Base-by-base conservation (phyloP, 2,329 filamentous ascomycete genomes). In the Colletotrichum eremochloae region DNA sequence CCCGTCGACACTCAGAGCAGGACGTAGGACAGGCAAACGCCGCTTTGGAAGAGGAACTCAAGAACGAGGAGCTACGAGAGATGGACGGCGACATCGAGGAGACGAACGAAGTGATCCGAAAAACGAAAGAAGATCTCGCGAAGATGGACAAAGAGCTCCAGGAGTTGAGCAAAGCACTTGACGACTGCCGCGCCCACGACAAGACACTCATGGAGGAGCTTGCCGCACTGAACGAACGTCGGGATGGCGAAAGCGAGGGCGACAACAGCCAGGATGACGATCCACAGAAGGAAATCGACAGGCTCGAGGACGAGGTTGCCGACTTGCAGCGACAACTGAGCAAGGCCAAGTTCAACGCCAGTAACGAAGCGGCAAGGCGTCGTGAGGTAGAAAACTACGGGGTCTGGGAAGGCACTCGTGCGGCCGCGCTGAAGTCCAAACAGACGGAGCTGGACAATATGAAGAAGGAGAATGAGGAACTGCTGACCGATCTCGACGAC, bases 311-410 rank as follows among this genome's bases (percentile, higher is more conserved):
- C 24, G 9, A 64, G 50, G 58, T 72, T 20, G 60, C 24, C 7
- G 56, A 67, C 8, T 15, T 42, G 18, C 31, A 42, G 29, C 4
- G 8, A 1, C 55, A 74, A n/a, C 42, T 63, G n/a, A 33, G n/a
- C 14, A n/a, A 2, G 9, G 66, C 65, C n/a, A 15, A 46, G 1
- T 24, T 6, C 44, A 46, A 18, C 1, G 44, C 20, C 5, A 18
- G 18, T 2, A 24, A 38, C 9, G 69, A 71, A 18, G 24, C n/a
- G 8, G 36, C 20, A 9, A 63, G 69, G n/a, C 58, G 69, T 8
- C 33, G 5, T 4, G 8, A 58, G 6, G 52, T 29, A 24, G 65
- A 68, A 31, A 0, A 58, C 3, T 5, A 44, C 5, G 58, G 44
- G 2, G 38, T 71, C 29, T 63, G 58, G 58, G 18, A 53, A 11